A percentile compares a stretch with the other conserved stretches of the same genome.
phyloP scores from a whole-genome alignment of 2,329 filamentous ascomycete genomes.

The Beauveria rudraprayagi region DNA sequence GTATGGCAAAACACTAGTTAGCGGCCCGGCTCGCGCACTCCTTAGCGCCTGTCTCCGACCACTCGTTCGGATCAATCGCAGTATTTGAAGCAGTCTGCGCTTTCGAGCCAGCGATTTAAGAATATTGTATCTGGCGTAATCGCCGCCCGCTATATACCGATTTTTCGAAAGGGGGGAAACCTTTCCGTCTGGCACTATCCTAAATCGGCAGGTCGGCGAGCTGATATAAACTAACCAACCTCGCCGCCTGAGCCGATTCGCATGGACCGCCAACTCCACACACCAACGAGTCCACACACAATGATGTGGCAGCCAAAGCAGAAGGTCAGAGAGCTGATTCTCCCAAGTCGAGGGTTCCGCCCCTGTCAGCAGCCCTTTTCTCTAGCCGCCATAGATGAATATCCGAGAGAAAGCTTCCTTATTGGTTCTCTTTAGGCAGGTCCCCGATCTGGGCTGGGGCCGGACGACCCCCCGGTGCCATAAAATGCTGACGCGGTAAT shows the following conservation, averaged over 20 bases:
- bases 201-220: neutral
- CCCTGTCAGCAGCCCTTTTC: neutral
- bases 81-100: no score
- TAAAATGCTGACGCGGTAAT: neutral
- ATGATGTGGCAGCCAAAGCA: neutral
- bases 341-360: neutral
- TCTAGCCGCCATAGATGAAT: neutral
- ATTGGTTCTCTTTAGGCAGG: neutral
- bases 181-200: neutral
- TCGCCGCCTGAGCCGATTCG: neutral
- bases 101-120: neutral
- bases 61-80: no score
- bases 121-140: neutral
- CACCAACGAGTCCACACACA: neutral
- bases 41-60: no score
- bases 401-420: neutral
- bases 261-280: neutral
- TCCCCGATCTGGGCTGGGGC: neutral
- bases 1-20: no score
- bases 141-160: neutral
- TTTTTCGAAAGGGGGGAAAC: neutral
- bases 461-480: neutral
- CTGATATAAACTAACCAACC: no score
- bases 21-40: no score
- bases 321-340: neutral